Conservation (phyloP, 2,329 filamentous ascomycete genomes). For the Paracorniculantispora psalliotae region DNA sequence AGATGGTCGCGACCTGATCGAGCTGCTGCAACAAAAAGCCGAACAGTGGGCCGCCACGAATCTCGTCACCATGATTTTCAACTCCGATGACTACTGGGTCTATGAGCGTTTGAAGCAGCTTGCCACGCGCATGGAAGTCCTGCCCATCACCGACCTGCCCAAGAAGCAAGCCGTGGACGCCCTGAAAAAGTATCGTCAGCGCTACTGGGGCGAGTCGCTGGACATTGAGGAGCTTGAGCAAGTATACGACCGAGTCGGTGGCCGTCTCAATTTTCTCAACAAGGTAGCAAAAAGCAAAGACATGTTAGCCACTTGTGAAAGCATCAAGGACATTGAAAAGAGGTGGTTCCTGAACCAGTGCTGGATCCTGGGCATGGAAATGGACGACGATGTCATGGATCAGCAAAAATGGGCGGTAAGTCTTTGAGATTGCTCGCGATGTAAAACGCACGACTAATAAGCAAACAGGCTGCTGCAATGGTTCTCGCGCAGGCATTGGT, state of each 20-base stretch:
- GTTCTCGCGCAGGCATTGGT: conserved; percentile 86
- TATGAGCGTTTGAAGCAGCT: conserved; percentile 92
- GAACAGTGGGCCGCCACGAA: conserved; percentile 95
- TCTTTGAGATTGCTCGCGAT: conserved; percentile 19
- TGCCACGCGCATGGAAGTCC: conserved; percentile 90
- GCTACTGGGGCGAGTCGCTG: conserved; percentile 65
- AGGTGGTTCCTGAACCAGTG: conserved; percentile 75
- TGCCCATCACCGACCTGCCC: conserved; percentile 76
- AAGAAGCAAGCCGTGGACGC: conserved; percentile 74
- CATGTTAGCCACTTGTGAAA: conserved; percentile 76
- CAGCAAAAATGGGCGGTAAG: conserved; percentile 91
- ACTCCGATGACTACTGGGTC: conserved; percentile 97
- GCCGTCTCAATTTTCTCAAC: conserved; percentile 81
- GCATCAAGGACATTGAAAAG: conserved; percentile 63
- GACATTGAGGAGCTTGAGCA: conserved; percentile 57
- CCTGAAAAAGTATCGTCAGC: conserved; percentile 71
- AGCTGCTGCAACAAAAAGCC: conserved; percentile 89
- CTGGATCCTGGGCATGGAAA: conserved; percentile 66
- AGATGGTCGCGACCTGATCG: conserved; percentile 86
- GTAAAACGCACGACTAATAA: neutral
- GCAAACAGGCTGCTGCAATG: conserved; percentile 74
- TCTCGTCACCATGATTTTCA: conserved; percentile 88
- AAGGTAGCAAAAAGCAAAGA: conserved; percentile 80
- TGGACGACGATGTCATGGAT: conserved; percentile 98
- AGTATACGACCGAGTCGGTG: conserved; percentile 83